These are phyloP conservation scores for Ceriops tagal DNA, from an alignment of 345 rosid species.

Conservation along the genomic window DNA sequence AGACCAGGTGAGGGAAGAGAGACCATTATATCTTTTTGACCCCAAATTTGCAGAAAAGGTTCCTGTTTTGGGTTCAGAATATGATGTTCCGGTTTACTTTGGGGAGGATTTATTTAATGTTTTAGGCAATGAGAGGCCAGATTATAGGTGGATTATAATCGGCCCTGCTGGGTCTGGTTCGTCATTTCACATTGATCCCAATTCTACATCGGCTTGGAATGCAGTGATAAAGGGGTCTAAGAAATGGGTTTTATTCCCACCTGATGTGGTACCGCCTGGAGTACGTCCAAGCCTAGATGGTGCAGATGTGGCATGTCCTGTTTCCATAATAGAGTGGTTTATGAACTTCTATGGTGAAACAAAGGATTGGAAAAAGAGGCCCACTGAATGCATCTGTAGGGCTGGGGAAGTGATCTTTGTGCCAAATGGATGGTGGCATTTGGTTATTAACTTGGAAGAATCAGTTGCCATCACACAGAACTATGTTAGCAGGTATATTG, in stretches of 20 bases:
- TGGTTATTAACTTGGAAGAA: conserved; percentile 92
- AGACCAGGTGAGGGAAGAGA: conserved; percentile 74
- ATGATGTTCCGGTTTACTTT: conserved; percentile 74
- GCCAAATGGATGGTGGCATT: conserved; percentile 99
- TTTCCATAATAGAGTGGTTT: conserved; percentile 95
- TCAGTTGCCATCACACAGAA: conserved; percentile 94
- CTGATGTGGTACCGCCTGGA: conserved; percentile 90
- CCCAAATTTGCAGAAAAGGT: conserved; percentile 82
- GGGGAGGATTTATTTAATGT: conserved; percentile 84
- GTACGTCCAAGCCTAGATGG: conserved; percentile 97
- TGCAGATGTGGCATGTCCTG: conserved; percentile 95
- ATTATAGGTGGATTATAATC: conserved; percentile 88
- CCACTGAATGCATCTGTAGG: conserved; percentile 87
- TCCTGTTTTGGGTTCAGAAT: conserved; percentile 59
- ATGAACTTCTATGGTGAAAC: conserved; percentile 94
- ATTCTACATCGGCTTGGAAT: conserved; percentile 98
- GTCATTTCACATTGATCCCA: conserved; percentile 96
- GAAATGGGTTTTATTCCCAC: conserved; percentile 95
- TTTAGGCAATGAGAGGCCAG: conserved; percentile 78
- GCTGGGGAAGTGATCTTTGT: conserved; percentile 94
- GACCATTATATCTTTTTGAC: conserved; percentile 92
- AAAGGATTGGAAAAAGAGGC: conserved; percentile 65
- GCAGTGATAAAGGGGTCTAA: conserved; percentile 90
- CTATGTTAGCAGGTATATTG: conserved; percentile 76
- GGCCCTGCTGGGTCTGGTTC: conserved; percentile 98